A percentile compares a stretch with the other conserved stretches of the same genome.
These are phyloP conservation scores for Chaetomiaceae sp. DNA, from an alignment of 2,329 filamentous ascomycete species.

Conservation along the genomic window DNA sequence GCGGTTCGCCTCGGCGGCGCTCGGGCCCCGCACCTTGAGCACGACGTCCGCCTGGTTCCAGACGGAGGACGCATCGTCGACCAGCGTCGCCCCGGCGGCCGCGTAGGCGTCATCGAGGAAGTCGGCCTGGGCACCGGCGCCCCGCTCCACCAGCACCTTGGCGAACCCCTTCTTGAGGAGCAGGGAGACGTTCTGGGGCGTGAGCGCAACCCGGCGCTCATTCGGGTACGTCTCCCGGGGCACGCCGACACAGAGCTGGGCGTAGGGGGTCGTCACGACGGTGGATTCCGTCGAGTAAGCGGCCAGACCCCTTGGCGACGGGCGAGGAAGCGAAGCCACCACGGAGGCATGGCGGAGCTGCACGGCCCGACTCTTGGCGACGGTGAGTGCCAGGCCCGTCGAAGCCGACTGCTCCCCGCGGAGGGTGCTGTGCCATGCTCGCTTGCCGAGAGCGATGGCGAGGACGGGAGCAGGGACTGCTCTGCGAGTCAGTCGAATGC, in stretches of 20 bases:
- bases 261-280: constrained; percentile 58
- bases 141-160: constrained; percentile 71
- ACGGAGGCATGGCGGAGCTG: constrained; percentile 40
- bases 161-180: constrained; percentile 82
- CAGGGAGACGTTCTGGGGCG: constrained; percentile 75
- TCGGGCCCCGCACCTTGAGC: constrained; percentile 77
- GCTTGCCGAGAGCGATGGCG: constrained; percentile 23
- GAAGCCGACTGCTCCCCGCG: constrained; percentile 24
- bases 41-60: constrained; percentile 75
- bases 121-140: constrained; percentile 72
- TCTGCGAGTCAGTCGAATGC: not conserved
- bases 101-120: constrained; percentile 75
- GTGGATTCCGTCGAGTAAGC: constrained; percentile 42
- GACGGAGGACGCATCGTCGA: constrained; percentile 61
- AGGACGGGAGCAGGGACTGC: constrained; percentile 17
- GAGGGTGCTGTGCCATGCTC: constrained; percentile 39
- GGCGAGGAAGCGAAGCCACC: constrained; percentile 27
- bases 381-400: constrained; percentile 25
- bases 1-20: constrained; percentile 61
- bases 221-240: constrained; percentile 73
- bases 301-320: constrained; percentile 13
- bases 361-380: constrained; percentile 31
- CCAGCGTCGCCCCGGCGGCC: constrained; percentile 71
- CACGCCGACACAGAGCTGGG: constrained; percentile 69
- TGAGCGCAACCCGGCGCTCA: constrained; percentile 80